Conservation (phyloP, 192 early-diverging fungal species). For the Gryganskiella cystojenkinii region DNA sequence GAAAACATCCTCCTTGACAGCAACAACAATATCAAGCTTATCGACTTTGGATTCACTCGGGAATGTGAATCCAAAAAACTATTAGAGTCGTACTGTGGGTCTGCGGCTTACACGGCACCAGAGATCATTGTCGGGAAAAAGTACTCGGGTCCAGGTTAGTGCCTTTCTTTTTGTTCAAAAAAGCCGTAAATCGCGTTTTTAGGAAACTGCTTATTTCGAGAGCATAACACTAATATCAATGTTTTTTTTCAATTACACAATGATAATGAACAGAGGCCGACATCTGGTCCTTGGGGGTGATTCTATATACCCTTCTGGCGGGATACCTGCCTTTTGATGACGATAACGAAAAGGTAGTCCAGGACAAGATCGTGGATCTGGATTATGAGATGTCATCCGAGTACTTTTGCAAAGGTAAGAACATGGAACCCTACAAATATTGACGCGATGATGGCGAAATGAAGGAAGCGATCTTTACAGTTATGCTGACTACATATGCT, state of each 20-base stretch:
- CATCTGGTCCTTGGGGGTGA: constrained; percentile 95
- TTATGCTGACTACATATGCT: not conserved
- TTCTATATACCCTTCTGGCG: constrained; percentile 88
- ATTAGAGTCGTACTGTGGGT: constrained; percentile 73
- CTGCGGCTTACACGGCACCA: constrained; percentile 82
- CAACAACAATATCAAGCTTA: constrained; percentile 68
- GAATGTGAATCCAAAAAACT: constrained; percentile 67
- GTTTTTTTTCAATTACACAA: constrained; percentile 41
- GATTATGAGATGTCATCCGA: constrained; percentile 80
- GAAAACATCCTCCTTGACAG: constrained; percentile 70
- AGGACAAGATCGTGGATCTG: constrained; percentile 76
- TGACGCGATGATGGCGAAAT: no score
- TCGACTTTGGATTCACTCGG: constrained; percentile 75
- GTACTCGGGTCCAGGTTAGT: constrained; percentile 80
- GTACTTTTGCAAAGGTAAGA: constrained; percentile 63
- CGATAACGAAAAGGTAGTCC: constrained; percentile 75
- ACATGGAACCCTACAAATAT: no score
- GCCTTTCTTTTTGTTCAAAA: not conserved
- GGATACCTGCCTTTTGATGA: constrained; percentile 88
- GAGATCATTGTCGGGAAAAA: constrained; percentile 82
- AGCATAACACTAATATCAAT: constrained; percentile 2
- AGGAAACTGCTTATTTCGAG: not conserved
- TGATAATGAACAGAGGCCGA: constrained; percentile 70
- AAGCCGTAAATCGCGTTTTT: no score
- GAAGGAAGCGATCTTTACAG: no score